phyloP scores from a whole-genome alignment of 75 land plant genomes.

The Cunninghamia lanceolata region DNA sequence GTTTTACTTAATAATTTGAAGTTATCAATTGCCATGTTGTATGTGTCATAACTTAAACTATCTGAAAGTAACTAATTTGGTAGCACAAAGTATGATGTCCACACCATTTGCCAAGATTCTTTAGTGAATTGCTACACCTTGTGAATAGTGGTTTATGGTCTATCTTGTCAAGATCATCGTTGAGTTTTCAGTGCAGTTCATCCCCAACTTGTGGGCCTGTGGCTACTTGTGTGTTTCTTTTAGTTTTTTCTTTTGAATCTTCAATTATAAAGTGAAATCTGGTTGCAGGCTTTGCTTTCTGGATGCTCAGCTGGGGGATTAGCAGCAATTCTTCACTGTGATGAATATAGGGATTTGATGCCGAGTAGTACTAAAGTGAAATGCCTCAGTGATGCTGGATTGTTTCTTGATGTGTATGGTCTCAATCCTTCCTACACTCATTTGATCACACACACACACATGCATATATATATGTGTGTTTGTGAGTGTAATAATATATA shows the following conservation, averaged over 20 bases:
- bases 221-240: neutral
- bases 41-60: neutral
- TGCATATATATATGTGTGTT: neutral
- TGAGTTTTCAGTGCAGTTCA: neutral
- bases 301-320: conserved; percentile 99
- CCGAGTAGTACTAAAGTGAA: conserved; percentile 59
- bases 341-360: conserved; percentile 41
- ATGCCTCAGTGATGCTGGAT: conserved; percentile 92
- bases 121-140: neutral
- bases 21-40: neutral
- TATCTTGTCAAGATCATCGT: neutral
- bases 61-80: neutral
- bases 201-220: neutral
- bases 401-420: conserved; percentile 73
- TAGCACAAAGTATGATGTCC: neutral
- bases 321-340: conserved; percentile 81
- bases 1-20: neutral
- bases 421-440: neutral
- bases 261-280: conserved; percentile 6
- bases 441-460: neutral
- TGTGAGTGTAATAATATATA: too few species aligned
- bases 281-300: conserved; percentile 74
- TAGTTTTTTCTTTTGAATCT: neutral
- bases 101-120: neutral
- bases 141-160: neutral